phyloP scores from a whole-genome alignment of 2,329 filamentous ascomycete genomes.

The Metarhizium sp. region DNA sequence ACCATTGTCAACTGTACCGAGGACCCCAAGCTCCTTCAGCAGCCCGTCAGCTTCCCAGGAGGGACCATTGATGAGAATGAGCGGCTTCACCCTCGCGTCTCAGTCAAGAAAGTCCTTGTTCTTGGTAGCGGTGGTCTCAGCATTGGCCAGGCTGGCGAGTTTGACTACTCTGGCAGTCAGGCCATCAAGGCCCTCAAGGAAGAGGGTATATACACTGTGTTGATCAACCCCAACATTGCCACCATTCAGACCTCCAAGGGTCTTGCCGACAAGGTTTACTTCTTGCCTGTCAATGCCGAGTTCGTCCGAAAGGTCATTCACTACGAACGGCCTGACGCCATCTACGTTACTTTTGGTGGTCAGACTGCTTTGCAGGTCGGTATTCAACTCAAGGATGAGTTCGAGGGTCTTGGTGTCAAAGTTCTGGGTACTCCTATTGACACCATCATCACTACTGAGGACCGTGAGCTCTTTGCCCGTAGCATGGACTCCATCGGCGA shows the following conservation, averaged over 20 bases:
- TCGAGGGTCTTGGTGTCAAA: slow-evolving; percentile 82
- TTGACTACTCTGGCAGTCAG: slow-evolving; percentile 97
- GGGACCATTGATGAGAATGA: slow-evolving; percentile 73
- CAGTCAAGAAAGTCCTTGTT: slow-evolving; percentile 89
- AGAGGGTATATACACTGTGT: slow-evolving; percentile 93
- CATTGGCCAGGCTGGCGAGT: slow-evolving; percentile 96
- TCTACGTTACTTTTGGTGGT: slow-evolving; percentile 95
- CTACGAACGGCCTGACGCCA: slow-evolving; percentile 88
- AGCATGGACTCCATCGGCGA: slow-evolving; percentile 98
- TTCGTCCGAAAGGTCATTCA: slow-evolving; percentile 97
- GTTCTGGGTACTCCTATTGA: slow-evolving; percentile 95
- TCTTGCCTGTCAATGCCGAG: slow-evolving; percentile 91
- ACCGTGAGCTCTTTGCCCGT: slow-evolving; percentile 91
- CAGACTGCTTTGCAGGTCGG: slow-evolving; percentile 95
- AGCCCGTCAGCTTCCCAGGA: slow-evolving; percentile 79
- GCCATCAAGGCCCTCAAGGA: slow-evolving; percentile 98
- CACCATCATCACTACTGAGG: slow-evolving; percentile 97
- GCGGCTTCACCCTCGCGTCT: slow-evolving; percentile 64
- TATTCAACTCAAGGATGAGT: slow-evolving; percentile 96
- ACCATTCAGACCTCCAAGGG: slow-evolving; percentile 98
- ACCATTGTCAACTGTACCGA: slow-evolving; percentile 66
- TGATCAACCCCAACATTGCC: slow-evolving; percentile 99
- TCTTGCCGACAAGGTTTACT: slow-evolving; percentile 96
- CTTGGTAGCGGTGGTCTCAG: slow-evolving; percentile 90
- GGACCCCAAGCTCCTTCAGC: slow-evolving; percentile 55